Percentiles rank a stretch among this genome's conserved stretches.
These are phyloP conservation scores for Brassica balearica DNA, from an alignment of 441 rosid genomes.

Conservation along the genomic window DNA sequence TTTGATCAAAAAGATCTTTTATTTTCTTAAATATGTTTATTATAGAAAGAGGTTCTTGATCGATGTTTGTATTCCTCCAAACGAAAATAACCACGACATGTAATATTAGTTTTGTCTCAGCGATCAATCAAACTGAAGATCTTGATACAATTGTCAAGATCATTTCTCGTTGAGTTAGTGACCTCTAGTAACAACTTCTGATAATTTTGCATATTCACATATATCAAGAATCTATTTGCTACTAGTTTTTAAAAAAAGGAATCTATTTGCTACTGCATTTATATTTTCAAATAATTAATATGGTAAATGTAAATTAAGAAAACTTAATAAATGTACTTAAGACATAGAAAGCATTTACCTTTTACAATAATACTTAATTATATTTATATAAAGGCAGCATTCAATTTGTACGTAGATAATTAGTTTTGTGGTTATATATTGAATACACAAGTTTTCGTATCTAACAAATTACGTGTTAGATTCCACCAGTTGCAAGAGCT, in stretches of 20 bases:
- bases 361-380: too few species aligned
- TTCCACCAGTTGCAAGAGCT: background rate
- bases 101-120: background rate
- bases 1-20: background rate
- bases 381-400: background rate
- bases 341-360: too few species aligned
- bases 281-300: background rate
- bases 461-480: background rate
- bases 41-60: background rate
- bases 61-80: too few species aligned
- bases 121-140: background rate
- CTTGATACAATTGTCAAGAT: background rate
- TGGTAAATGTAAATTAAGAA: background rate
- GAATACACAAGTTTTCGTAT: background rate
- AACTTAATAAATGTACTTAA: background rate
- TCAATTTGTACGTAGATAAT: background rate
- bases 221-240: background rate
- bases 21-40: too few species aligned
- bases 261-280: background rate
- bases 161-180: background rate
- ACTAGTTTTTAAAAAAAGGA: background rate
- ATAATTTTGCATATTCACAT: background rate
- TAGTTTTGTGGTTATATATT: background rate
- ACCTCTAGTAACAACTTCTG: background rate
- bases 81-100: too few species aligned